These are phyloP conservation scores for Psilocybe sp. DNA, from an alignment of 768 basidiomycete species.

Conservation along the genomic window DNA sequence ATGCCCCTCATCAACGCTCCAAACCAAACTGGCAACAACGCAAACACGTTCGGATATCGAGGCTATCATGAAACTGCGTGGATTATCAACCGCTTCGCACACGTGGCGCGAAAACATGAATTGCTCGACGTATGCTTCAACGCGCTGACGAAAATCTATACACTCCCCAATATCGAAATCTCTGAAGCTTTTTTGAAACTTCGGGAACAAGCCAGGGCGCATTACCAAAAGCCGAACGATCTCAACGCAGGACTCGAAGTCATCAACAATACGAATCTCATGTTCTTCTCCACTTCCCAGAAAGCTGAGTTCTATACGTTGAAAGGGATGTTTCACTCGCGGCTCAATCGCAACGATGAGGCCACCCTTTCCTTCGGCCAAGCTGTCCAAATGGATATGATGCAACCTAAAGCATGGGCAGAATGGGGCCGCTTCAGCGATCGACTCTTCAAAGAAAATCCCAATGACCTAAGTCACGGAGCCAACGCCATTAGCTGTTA, in stretches of 20 bases:
- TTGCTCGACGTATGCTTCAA: constrained; percentile 94
- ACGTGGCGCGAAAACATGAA: constrained; percentile 96
- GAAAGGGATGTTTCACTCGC: constrained; percentile 98
- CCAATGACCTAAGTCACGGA: constrained; percentile 70
- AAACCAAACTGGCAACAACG: constrained; percentile 49
- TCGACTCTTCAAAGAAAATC: constrained; percentile 85
- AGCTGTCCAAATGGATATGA: constrained; percentile 95
- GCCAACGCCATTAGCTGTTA: constrained; percentile 96
- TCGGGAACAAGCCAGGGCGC: constrained; percentile 96
- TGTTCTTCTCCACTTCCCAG: constrained; percentile 92
- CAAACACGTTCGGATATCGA: constrained; percentile 87
- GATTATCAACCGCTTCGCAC: constrained; percentile 99
- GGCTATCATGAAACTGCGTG: constrained; percentile 99
- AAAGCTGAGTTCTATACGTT: constrained; percentile 99
- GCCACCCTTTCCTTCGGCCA: constrained; percentile 90
- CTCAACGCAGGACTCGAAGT: constrained; percentile 94
- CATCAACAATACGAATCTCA: constrained; percentile 98
- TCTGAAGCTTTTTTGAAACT: constrained; percentile 99
- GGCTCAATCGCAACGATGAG: constrained; percentile 81
- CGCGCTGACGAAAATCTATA: constrained; percentile 95
- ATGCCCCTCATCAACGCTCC: constrained; percentile 78
- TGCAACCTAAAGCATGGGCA: constrained; percentile 95
- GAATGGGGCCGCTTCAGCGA: constrained; percentile 98
- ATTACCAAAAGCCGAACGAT: constrained; percentile 94
- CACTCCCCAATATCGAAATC: constrained; percentile 98